phyloP scores from a whole-genome alignment of 345 rosid species.

The Hypericum perforatum region DNA sequence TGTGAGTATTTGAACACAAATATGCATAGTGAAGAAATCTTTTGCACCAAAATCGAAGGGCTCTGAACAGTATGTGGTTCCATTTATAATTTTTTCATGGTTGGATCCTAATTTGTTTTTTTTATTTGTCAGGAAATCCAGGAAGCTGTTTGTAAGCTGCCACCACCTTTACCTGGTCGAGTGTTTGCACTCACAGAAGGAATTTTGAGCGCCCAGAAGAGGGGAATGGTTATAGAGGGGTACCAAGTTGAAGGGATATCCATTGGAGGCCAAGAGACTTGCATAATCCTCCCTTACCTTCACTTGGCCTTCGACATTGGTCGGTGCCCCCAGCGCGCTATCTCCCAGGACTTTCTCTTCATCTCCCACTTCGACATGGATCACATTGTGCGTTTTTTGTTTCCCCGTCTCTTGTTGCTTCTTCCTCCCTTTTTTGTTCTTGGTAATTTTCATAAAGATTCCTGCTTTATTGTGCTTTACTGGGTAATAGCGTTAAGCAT shows the following conservation, averaged over 20 bases:
- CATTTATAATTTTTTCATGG: background rate
- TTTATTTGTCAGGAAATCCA: conserved; percentile 47
- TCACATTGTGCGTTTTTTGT: conserved; percentile 52
- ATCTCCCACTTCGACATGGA: conserved; percentile 97
- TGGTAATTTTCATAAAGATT: no score
- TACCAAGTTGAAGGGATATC: conserved; percentile 78
- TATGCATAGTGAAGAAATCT: conserved; percentile 29
- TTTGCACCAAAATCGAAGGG: no score
- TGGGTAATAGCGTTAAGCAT: no score
- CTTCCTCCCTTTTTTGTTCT: no score
- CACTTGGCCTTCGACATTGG: conserved; percentile 83
- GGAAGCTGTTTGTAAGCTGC: conserved; percentile 53
- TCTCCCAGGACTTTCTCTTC: conserved; percentile 82
- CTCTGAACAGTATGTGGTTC: background rate
- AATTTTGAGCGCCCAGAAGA: conserved; percentile 25
- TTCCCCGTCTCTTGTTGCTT: background rate
- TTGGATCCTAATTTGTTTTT: conserved; percentile 3
- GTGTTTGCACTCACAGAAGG: conserved; percentile 78
- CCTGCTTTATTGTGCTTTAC: no score
- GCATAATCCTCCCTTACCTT: conserved; percentile 76
- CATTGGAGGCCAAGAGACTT: conserved; percentile 92
- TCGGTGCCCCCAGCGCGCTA: conserved; percentile 82
- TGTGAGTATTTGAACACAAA: conserved; percentile 39
- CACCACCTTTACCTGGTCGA: conserved; percentile 57
- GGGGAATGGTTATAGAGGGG: conserved; percentile 38